These are phyloP conservation scores for Harringtonia aguacate DNA, from an alignment of 2,329 filamentous ascomycete genomes.

Conservation along the genomic window DNA sequence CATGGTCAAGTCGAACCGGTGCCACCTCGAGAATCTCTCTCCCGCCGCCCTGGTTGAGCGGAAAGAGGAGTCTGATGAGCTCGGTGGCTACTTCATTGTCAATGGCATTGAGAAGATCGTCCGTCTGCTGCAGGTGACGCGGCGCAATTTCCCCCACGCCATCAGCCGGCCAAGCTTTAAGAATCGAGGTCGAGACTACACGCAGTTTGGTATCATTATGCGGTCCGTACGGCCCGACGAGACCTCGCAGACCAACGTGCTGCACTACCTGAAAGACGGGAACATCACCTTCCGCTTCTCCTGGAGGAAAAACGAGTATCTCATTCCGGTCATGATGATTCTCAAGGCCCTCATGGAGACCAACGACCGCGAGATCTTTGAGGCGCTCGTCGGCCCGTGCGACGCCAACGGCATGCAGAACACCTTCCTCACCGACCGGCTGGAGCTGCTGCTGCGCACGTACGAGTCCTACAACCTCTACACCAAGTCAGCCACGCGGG, in stretches of 20 bases:
- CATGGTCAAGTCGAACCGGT: constrained; percentile 90
- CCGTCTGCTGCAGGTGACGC: constrained; percentile 79
- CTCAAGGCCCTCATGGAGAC: constrained; percentile 91
- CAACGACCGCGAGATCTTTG: constrained; percentile 92
- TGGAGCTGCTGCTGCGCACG: constrained; percentile 82
- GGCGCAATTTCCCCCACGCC: constrained; percentile 90
- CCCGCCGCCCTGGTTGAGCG: constrained; percentile 72
- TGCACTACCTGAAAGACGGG: constrained; percentile 91
- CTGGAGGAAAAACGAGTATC: constrained; percentile 93
- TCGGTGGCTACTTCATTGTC: constrained; percentile 94
- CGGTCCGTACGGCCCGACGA: constrained; percentile 93
- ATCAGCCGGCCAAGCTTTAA: constrained; percentile 85
- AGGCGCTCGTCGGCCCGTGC: constrained; percentile 73
- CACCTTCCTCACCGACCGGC: constrained; percentile 89
- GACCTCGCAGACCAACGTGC: constrained; percentile 91
- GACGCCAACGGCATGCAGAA: constrained; percentile 71
- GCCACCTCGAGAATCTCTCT: constrained; percentile 78
- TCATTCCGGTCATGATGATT: constrained; percentile 95
- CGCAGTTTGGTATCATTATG: constrained; percentile 80
- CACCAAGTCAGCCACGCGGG: constrained; percentile 67
- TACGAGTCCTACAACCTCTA: constrained; percentile 88
- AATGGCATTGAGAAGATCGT: constrained; percentile 98
- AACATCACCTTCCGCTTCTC: constrained; percentile 97
- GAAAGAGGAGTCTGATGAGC: constrained; percentile 92
- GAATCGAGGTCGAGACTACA: constrained; percentile 79